Base-by-base conservation (phyloP, 306 rosid species). In the Glycine tomentella region DNA sequence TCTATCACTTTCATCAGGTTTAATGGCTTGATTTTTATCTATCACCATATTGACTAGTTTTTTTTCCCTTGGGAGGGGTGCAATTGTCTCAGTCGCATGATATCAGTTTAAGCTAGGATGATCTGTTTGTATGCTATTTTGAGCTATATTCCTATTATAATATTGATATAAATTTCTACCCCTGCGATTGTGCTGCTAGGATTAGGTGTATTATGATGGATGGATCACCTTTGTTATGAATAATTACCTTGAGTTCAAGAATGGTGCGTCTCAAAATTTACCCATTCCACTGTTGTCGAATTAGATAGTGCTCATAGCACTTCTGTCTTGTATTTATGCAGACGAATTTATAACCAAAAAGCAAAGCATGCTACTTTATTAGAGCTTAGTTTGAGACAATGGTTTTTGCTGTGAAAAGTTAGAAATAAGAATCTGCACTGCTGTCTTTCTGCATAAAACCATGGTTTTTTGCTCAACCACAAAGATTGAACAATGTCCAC, bases 321-420 rank as follows among this genome's bases (percentile, higher is more conserved):
- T 59, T 59, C 1, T 45, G 17, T 78, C 76, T 46, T 31, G 51
- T 25, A 3, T 80, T 33, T 76, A 63, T 38, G 14, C 25, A 8
- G 70, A 62, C 44, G 70, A 52, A 71, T 71, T 20, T 16, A 31
- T 31, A 38, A 50, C 8, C n/a, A 51, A 4, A 11, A 83, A 78
- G 71, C 46, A 51, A 64, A 36, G 48, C 62, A 15, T 56, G 62
- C 72, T 16, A 12, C 34, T 25, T 25, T 0, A 25, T 25, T 25
- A 25, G 31, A 25, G 31, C 31, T 25, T 25, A 25, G 31, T 25
- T 25, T 25, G 31, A 25, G 31, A 25, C 31, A 25, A 25, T 25
- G 31, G 31, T 25, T 25, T 25, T 25, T 25, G 31, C 31, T 0
- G 31, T 25, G 31, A 25, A 25, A 0, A 25, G 31, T 1, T 25